Percentiles rank a stretch among this genome's conserved stretches.
These are phyloP conservation scores for Tubosaeta sp. DNA, from an alignment of 768 basidiomycete genomes.

Conservation along the genomic window DNA sequence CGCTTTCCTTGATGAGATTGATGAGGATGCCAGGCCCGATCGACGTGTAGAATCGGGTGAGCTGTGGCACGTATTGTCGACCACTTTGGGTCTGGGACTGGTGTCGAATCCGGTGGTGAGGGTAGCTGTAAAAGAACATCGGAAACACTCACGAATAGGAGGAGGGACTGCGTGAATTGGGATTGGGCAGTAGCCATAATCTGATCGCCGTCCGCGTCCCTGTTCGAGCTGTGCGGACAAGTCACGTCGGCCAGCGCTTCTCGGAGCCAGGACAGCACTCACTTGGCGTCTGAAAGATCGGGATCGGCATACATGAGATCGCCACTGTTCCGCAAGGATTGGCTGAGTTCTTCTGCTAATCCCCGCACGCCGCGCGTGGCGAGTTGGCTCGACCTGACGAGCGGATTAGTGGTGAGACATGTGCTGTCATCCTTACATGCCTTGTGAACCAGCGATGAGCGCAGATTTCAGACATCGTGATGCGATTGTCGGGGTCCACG, in stretches of 20 bases:
- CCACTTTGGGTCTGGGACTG: conserved; percentile 84
- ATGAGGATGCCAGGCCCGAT: conserved; percentile 51
- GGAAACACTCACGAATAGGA: conserved; percentile 64
- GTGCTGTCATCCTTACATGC: conserved; percentile 33
- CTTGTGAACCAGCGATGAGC: conserved; percentile 73
- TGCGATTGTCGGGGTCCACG: conserved; percentile 61
- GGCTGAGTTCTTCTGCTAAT: conserved; percentile 68
- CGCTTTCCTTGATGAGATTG: conserved; percentile 48
- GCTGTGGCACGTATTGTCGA: conserved; percentile 62
- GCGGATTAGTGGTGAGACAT: neutral
- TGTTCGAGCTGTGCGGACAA: conserved; percentile 10
- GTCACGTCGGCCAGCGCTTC: neutral
- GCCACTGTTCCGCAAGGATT: conserved; percentile 62
- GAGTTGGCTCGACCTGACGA: conserved; percentile 63
- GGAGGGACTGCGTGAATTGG: conserved; percentile 76
- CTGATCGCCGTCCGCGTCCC: conserved; percentile 55
- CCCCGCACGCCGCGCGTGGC: conserved; percentile 44
- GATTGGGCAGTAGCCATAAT: conserved; percentile 59
- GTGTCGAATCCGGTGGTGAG: neutral
- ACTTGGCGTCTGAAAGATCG: conserved; percentile 35
- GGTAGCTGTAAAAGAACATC: neutral
- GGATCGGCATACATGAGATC: conserved; percentile 74
- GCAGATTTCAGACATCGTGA: conserved; percentile 55
- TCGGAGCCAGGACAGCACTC: conserved; percentile 9
- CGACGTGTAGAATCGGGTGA: conserved; percentile 78